Evolutionary conservation across 805 yeast species (phyloP).

Genomic region (Starmerella khaoyaiensis): DNA sequence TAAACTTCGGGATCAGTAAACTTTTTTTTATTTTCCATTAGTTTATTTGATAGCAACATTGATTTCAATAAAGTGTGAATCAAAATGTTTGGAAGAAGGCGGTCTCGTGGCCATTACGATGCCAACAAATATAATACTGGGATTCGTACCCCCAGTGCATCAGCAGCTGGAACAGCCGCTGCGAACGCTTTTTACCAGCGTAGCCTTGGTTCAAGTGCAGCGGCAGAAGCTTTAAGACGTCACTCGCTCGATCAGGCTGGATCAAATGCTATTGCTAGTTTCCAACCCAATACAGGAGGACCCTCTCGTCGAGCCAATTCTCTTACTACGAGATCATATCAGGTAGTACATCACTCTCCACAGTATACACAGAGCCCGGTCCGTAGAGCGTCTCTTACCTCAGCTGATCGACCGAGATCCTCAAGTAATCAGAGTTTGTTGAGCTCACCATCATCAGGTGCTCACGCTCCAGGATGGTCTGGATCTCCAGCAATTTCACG

Average conservation of each 20-base stretch:
- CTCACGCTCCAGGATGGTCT: too few relatives aligned
- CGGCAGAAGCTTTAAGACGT: slow-evolving; percentile 29
- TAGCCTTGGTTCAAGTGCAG: slow-evolving; percentile 24
- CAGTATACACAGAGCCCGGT: neutral
- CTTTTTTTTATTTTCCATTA: too few relatives aligned
- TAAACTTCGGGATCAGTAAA: too few relatives aligned
- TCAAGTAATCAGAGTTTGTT: neutral
- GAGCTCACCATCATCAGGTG: neutral
- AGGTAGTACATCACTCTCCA: slow-evolving; percentile 8
- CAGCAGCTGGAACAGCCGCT: slow-evolving; percentile 48
- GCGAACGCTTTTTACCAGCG: slow-evolving; percentile 31
- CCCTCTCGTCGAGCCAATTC: slow-evolving; percentile 20
- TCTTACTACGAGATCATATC: slow-evolving; percentile 14
- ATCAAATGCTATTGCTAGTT: slow-evolving; percentile 19
- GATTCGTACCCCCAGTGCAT: slow-evolving; percentile 23
- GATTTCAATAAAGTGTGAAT: too few relatives aligned
- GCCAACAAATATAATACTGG: slow-evolving; percentile 26
- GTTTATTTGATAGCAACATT: too few relatives aligned
- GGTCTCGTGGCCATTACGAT: slow-evolving; percentile 22
- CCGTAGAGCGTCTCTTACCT: neutral
- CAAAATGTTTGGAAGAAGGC: slow-evolving; percentile 16
- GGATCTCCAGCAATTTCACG: too few relatives aligned
- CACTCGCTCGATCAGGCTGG: slow-evolving; percentile 25
- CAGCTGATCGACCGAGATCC: neutral
- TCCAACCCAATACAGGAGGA: slow-evolving; percentile 6